Evolutionary conservation across 768 basidiomycete genomes (phyloP).

Genomic region (Hydnum rufescens): DNA sequence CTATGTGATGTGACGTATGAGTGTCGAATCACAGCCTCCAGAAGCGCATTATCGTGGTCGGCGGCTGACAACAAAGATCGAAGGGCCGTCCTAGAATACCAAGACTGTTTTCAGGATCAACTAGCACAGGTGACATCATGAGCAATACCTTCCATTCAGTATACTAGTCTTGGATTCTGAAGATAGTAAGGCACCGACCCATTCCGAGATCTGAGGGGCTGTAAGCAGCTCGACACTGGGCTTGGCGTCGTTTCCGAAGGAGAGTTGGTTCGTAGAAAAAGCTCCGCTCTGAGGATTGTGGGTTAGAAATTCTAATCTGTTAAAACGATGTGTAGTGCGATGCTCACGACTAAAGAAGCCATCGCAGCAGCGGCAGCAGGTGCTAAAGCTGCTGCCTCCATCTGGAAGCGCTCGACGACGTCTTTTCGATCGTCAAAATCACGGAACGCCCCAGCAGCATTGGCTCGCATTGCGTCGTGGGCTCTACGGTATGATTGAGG

Average conservation of each 20-base stretch:
- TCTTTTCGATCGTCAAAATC: constrained; percentile 7
- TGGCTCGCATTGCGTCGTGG: constrained; percentile 48
- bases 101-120: too few species aligned
- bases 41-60: too few species aligned
- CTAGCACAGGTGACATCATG: too few species aligned
- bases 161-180: constrained; percentile 31
- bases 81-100: too few species aligned
- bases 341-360: constrained; percentile 70
- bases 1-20: constrained; percentile 42
- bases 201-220: constrained; percentile 34
- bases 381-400: constrained; percentile 53
- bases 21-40: constrained; percentile 45
- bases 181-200: constrained; percentile 48
- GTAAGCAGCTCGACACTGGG: too few species aligned
- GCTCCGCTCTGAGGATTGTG: constrained; percentile 44
- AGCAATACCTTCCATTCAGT: too few species aligned
- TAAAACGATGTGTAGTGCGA: not conserved
- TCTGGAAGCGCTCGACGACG: constrained; percentile 35
- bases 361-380: constrained; percentile 72
- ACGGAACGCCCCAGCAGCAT: constrained; percentile 24
- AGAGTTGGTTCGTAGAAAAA: constrained; percentile 50
- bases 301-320: constrained; percentile 1
- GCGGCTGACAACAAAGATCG: too few species aligned
- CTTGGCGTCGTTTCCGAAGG: too few species aligned
- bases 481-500: constrained; percentile 24